These are phyloP conservation scores for Phaeolepiota aurea DNA, from an alignment of 768 basidiomycete genomes.

Conservation along the genomic window DNA sequence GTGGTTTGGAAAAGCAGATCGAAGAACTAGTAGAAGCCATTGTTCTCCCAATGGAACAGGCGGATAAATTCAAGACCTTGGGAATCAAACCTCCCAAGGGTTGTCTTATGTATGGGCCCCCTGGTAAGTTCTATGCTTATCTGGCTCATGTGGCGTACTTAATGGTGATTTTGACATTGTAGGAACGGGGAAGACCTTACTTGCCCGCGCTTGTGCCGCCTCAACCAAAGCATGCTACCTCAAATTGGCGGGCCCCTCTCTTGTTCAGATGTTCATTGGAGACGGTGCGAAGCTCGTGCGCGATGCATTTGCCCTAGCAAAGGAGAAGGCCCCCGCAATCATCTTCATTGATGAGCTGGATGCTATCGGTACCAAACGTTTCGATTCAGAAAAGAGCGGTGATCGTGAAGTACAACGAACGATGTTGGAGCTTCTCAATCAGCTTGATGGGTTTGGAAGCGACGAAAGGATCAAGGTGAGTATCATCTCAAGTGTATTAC, in stretches of 20 bases:
- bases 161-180: conserved; percentile 5
- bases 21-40: conserved; percentile 98
- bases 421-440: conserved; percentile 98
- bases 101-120: conserved; percentile 97
- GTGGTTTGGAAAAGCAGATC: conserved; percentile 98
- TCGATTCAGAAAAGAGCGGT: conserved; percentile 97
- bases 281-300: conserved; percentile 98
- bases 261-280: conserved; percentile 99
- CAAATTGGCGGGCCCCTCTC: conserved; percentile 93
- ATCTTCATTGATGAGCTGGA: conserved; percentile 99
- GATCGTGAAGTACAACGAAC: conserved; percentile 99
- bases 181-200: conserved; percentile 94
- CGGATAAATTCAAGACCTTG: conserved; percentile 95
- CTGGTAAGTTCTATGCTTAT: conserved; percentile 46
- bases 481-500: conserved; percentile 5
- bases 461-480: conserved; percentile 94
- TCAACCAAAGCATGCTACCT: conserved; percentile 98
- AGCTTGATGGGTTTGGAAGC: conserved; percentile 95
- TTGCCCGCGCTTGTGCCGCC: conserved; percentile 96
- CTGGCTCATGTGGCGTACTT: conserved; percentile 2
- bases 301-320: conserved; percentile 95
- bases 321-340: conserved; percentile 97
- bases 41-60: conserved; percentile 96
- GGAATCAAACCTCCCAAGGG: conserved; percentile 98
- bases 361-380: conserved; percentile 98